phyloP scores from a whole-genome alignment of 176 grass and related monocot species.

The Puccinellia tenuiflora region DNA sequence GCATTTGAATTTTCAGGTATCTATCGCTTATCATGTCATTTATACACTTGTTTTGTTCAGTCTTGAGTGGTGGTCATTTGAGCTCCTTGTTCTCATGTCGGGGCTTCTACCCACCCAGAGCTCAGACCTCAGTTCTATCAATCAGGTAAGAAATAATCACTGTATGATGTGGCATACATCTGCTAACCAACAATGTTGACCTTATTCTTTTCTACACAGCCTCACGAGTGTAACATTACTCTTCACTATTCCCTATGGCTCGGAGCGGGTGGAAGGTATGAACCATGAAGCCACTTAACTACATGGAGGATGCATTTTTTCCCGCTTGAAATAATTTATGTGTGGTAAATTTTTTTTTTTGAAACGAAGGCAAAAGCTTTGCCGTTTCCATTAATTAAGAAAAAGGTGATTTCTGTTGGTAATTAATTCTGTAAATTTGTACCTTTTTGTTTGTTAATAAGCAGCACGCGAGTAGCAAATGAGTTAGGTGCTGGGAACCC shows the following conservation, averaged over 20 bases:
- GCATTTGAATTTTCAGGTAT: background rate
- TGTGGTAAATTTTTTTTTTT: too few relatives aligned
- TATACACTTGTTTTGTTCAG: conserved; percentile 18
- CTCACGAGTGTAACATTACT: conserved; percentile 60
- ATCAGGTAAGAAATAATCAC: conserved; percentile 49
- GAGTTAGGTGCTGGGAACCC: conserved; percentile 84
- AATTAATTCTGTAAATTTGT: background rate
- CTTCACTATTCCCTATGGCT: conserved; percentile 58
- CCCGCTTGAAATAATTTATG: background rate
- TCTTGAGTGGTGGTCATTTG: conserved; percentile 93
- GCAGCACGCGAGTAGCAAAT: conserved; percentile 83
- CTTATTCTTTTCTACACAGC: conserved; percentile 38
- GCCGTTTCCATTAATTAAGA: too few relatives aligned
- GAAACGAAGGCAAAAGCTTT: too few relatives aligned
- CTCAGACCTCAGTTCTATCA: conserved; percentile 82
- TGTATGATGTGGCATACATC: background rate
- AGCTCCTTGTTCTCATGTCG: conserved; percentile 77
- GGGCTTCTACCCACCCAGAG: conserved; percentile 69
- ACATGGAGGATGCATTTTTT: background rate
- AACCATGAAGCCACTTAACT: background rate
- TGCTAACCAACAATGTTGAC: background rate
- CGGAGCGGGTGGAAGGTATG: conserved; percentile 76
- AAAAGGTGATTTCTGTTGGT: too few relatives aligned
- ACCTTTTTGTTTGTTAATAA: background rate
- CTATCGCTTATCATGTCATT: background rate